A percentile compares a stretch with the other conserved stretches of the same genome.
Evolutionary conservation across 148 eudicot genomes (phyloP).

Genomic region (Drosera capensis): DNA sequence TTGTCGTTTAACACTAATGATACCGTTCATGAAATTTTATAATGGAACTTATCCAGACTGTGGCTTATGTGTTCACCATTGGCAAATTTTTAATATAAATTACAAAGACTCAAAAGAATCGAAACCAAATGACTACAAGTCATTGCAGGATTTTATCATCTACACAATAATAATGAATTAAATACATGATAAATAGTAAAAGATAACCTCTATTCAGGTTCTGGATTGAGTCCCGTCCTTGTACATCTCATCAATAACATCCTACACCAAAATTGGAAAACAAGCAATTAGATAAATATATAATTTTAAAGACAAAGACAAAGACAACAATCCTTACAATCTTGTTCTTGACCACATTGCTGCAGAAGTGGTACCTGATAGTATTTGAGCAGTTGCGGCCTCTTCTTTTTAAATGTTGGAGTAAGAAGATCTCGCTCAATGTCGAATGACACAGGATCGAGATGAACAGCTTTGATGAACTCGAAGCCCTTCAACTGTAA

Average conservation of each 20-base stretch:
- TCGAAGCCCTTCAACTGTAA: slow-evolving; percentile 88
- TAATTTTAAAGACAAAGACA: background rate
- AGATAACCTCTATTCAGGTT: slow-evolving; percentile 8
- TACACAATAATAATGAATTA: too few species aligned
- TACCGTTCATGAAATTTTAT: too few species aligned
- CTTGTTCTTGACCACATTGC: background rate
- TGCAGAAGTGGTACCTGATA: slow-evolving; percentile 41
- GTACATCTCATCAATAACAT: slow-evolving; percentile 56
- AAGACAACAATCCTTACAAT: background rate
- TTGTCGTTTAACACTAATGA: too few species aligned
- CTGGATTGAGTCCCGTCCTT: slow-evolving; percentile 21
- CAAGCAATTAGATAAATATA: background rate
- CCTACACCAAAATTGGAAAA: slow-evolving; percentile 24
- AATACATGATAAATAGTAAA: too few species aligned
- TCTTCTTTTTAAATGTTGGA: slow-evolving; percentile 69
- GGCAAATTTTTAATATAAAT: too few species aligned
- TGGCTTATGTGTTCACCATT: too few species aligned
- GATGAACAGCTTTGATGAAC: slow-evolving; percentile 55
- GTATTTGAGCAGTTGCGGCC: slow-evolving; percentile 70
- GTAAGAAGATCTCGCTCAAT: slow-evolving; percentile 74
- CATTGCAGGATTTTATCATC: too few species aligned
- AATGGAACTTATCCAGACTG: too few species aligned
- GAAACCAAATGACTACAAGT: too few species aligned
- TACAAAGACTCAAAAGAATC: too few species aligned
- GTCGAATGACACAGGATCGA: slow-evolving; percentile 68